Evolutionary conservation across 768 basidiomycete species (phyloP), one percentile per base, ranked within the genome.

Genomic region (Goffeauzyma gilvescens): DNA sequence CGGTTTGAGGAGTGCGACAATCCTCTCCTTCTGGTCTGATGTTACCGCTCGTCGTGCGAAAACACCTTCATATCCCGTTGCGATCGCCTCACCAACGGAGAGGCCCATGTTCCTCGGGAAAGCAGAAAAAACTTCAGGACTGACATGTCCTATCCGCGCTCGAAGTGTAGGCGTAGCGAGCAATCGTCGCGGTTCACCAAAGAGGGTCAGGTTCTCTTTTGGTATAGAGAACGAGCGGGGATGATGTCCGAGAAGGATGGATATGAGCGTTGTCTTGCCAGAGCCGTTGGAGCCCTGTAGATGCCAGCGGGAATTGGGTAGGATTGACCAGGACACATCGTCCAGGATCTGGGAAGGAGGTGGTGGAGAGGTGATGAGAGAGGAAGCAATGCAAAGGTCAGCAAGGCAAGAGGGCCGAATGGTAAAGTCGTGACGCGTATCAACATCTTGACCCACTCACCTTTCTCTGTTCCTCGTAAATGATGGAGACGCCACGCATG

Each of bases 221-320:
- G 64, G 64, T 31, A 65, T 81, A 4, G 77, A 78, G 66, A 80
- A 96, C 1, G 90, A 95, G 48, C 86, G 83, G 0, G 90, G 90
- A 61, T 96, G 90, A 58, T 90, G 86, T 20, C 90, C 90, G 0
- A 85, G 85, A 28, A 98, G 66, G 23, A 95, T 63, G 14, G 89
- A 77, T 17, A 95, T 70, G 5, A 95, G 76, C 0, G 90, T 96
- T 0, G 87, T 87, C 67, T 96, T 98, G 13, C 90, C 90, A 0
- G 84, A 86, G 33, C 90, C 90, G 58, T 96, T 98, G 18, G 76
- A 66, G 7, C 90, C 89, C 54, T 78, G 73, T 10, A 98, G 74
- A 55, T 89, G 81, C 84, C 86, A 95, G 22, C 81, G 71, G 32
- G 89, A 78, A 30, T 85, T 84, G 51, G 74, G 71, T 2, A 69